Base-by-base conservation (phyloP, 805 yeast species). In the Saturnispora besseyi region DNA sequence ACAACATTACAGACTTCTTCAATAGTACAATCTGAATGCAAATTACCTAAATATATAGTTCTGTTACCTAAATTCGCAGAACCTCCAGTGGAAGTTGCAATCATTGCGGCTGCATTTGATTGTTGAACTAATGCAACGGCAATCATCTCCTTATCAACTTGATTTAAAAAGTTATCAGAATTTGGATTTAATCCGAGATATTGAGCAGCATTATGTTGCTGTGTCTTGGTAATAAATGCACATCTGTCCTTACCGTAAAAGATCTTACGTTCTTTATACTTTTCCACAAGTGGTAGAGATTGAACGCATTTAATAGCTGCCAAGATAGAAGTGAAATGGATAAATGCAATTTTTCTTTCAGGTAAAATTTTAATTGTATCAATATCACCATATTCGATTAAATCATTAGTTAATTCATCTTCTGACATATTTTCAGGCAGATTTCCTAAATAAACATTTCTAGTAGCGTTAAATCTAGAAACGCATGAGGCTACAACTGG, bases 1-100 rank as follows among this genome's bases (percentile, higher is more conserved):
- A 91, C 95, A 47, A 87, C 96, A 62, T 93, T 93, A 72, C 99
- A 91, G 46, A 91, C 84, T 63, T 93, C 98, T 66, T 90, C 97
- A 48, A 85, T 79, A 10, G 87, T 83, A 11, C 93, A 82, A 53
- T 85, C 95, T 48, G 86, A 89, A 56, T 91, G 96, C 55, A 93
- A 74, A 61, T 84, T 86, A 28, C 97, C 97, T 55, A 91, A 72
- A 63, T 89, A 91, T 36, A 91, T 90, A 0, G 97, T 90, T 65
- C 99, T 75, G 64, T 91, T 91, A 42, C 98, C 98, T 56, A 89
- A 73, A 63, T 91, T 91, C 51, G 81, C 81, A 26, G 91, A 87
- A 24, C 97, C 97, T 12, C 96, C 97, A 2, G 96, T 95, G 48
- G 90, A 80, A 0, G 95, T 84, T 1, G 96, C 96, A 59, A 91